These are phyloP conservation scores for Coemansia sp. DNA, from an alignment of 192 early-diverging fungal genomes.

Conservation along the genomic window DNA sequence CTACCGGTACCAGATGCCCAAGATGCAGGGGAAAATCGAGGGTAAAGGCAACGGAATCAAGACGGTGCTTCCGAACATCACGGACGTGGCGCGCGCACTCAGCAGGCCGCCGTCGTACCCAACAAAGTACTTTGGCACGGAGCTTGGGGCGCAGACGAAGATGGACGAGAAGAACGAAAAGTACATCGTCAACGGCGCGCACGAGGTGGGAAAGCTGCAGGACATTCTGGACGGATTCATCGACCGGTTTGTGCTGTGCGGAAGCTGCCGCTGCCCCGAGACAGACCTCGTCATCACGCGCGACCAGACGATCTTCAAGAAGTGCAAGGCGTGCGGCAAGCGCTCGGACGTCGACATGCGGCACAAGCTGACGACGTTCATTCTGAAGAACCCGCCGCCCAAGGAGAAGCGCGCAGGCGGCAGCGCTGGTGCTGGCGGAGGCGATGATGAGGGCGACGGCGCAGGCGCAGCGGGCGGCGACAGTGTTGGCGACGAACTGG, in stretches of 20 bases:
- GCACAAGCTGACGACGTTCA: constrained; percentile 87
- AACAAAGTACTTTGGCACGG: constrained; percentile 92
- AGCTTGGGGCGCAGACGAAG: constrained; percentile 93
- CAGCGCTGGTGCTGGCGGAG: constrained; percentile 54
- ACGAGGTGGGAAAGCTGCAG: constrained; percentile 86
- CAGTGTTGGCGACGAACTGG: constrained; percentile 71
- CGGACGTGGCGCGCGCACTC: constrained; percentile 88
- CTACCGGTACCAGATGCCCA: constrained; percentile 99
- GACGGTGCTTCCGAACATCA: constrained; percentile 97
- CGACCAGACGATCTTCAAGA: constrained; percentile 61
- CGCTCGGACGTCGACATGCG: constrained; percentile 79
- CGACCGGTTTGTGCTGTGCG: constrained; percentile 92
- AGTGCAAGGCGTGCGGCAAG: constrained; percentile 94
- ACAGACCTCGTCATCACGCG: constrained; percentile 81
- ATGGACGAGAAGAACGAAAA: constrained; percentile 87
- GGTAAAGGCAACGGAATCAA: constrained; percentile 99
- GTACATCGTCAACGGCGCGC: constrained; percentile 95
- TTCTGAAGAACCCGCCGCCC: constrained; percentile 89
- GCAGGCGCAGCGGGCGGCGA: constrained; percentile 57
- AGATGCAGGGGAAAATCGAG: constrained; percentile 84
- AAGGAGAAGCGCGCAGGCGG: constrained; percentile 51
- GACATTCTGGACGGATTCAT: constrained; percentile 87
- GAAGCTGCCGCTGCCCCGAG: constrained; percentile 93
- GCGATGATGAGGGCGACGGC: constrained; percentile 42
- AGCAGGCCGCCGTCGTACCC: constrained; percentile 85